Base-by-base conservation (phyloP, 768 basidiomycete species). In the Pilatotrama ljubarskyi region DNA sequence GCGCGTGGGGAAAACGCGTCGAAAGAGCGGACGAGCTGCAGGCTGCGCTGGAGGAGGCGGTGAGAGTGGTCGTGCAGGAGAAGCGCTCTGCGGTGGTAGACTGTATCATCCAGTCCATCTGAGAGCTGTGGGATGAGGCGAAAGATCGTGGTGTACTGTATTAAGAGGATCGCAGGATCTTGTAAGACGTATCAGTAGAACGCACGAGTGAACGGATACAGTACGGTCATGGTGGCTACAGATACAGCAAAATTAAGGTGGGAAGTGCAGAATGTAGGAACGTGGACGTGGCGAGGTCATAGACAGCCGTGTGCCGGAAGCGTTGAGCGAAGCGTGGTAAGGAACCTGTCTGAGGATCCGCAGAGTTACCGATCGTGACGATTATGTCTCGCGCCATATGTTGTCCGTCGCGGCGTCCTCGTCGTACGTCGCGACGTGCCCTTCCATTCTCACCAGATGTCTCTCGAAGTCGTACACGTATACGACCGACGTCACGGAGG, bases 71-170 rank as follows among this genome's bases (percentile, higher is more conserved):
- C 0, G 41, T 82, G 17, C 74, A 82, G 35, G 85, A 89, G 62
- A 76, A 75, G 47, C 72, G 86, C 26, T 86, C 85, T 67, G 88
- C 87, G 0, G 82, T 90, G 1, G 64, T 90, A 3, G 88, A 90
- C 51, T 85, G 84, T 53, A 72, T 84, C 25, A 58, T 71, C 5
- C 50, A 65, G 58, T 65, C 64, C 24, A 66, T 70, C 18, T 66
- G 53, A 58, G 2, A 24, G 11, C 2, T 46, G 35, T 26, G 17
- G 15, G 25, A 14, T 9, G 11, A 26, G 15, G 20, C 24, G 29
- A 25, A 14, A 7, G 36, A 5, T 35, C 3, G 17, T 7, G 42
- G 13, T 20, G 36, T 38, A n/a, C 3, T 26, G 36, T 13, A 38
- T 9, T 18, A 24, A 13, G 15, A n/a, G 48, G 11, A 9, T 44